phyloP scores from a whole-genome alignment of 345 rosid genomes.

The Murraya koenigii region DNA sequence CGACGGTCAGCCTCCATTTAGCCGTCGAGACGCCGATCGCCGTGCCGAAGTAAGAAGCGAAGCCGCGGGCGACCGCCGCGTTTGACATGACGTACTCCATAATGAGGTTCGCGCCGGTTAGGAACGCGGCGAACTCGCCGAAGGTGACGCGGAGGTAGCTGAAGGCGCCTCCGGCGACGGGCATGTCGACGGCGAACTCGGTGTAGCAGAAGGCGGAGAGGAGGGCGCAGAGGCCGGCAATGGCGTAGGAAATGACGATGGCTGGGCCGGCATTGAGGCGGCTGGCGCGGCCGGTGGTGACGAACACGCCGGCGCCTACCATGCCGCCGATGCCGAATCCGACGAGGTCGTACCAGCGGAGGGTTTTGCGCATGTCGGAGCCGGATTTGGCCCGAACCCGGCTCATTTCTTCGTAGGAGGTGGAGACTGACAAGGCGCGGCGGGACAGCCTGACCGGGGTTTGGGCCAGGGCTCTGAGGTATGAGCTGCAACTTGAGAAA shows the following conservation, averaged over 20 bases:
- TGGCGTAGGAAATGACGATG: conserved; percentile 77
- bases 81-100: conserved; percentile 91
- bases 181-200: conserved; percentile 94
- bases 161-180: conserved; percentile 98
- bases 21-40: conserved; percentile 73
- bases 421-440: conserved; percentile 70
- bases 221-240: conserved; percentile 94
- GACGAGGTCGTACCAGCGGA: conserved; percentile 83
- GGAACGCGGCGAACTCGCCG: conserved; percentile 85
- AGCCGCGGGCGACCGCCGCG: conserved; percentile 86
- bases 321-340: conserved; percentile 93
- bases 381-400: conserved; percentile 58
- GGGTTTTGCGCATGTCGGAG: conserved; percentile 60
- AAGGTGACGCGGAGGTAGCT: conserved; percentile 89
- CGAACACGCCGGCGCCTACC: conserved; percentile 96
- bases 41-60: conserved; percentile 66
- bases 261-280: conserved; percentile 72
- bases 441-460: conserved; percentile 70
- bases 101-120: conserved; percentile 85
- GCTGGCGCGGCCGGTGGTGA: conserved; percentile 71
- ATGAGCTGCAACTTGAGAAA: conserved; percentile 54
- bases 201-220: conserved; percentile 98
- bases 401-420: conserved; percentile 70
- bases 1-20: conserved; percentile 58
- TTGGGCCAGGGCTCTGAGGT: conserved; percentile 57